Percentiles rank a stretch among this genome's conserved stretches.
These are phyloP conservation scores for Lojkania enalia DNA, from an alignment of 2,329 filamentous ascomycete species.

Conservation along the genomic window DNA sequence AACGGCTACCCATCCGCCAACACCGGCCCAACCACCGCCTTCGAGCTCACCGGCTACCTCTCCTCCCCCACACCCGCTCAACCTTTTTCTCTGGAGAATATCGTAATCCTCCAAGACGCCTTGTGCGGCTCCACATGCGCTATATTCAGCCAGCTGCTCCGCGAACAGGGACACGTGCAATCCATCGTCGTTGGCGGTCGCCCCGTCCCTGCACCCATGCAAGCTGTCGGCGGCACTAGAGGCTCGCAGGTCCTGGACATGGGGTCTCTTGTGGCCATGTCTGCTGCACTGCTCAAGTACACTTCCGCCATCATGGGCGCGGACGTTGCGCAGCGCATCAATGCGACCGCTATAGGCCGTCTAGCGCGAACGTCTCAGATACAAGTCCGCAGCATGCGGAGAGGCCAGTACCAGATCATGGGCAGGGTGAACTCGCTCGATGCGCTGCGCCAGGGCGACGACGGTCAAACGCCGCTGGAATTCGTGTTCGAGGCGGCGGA, in stretches of 20 bases:
- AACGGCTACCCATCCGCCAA: neutral
- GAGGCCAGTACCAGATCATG: slow-evolving; percentile 3
- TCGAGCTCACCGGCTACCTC: slow-evolving; percentile 11
- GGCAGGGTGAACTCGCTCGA: slow-evolving; percentile 21
- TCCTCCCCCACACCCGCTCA: slow-evolving; percentile 14
- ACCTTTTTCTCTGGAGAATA: slow-evolving; percentile 34
- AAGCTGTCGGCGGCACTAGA: slow-evolving; percentile 46
- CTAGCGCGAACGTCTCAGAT: slow-evolving; percentile 16
- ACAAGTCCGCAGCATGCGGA: slow-evolving; percentile 10
- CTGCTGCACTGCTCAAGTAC: slow-evolving; percentile 4
- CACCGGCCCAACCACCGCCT: neutral
- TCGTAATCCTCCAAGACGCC: slow-evolving; percentile 43
- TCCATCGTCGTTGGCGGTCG: slow-evolving; percentile 44
- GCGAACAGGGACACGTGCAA: slow-evolving; percentile 44
- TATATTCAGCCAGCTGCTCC: slow-evolving; percentile 47
- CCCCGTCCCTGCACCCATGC: slow-evolving; percentile 39
- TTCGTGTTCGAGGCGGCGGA: slow-evolving; percentile 30
- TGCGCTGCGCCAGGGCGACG: slow-evolving; percentile 32
- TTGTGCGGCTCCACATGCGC: slow-evolving; percentile 46
- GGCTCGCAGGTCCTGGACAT: slow-evolving; percentile 33
- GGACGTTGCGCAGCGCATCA: slow-evolving; percentile 7
- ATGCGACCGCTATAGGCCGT: slow-evolving; percentile 14
- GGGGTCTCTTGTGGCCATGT: neutral
- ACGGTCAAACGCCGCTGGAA: slow-evolving; percentile 26
- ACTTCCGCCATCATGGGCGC: slow-evolving; percentile 3